Base-by-base conservation (phyloP, 352 stramenopile genomes). In the Paralagenidium karlingii region DNA sequence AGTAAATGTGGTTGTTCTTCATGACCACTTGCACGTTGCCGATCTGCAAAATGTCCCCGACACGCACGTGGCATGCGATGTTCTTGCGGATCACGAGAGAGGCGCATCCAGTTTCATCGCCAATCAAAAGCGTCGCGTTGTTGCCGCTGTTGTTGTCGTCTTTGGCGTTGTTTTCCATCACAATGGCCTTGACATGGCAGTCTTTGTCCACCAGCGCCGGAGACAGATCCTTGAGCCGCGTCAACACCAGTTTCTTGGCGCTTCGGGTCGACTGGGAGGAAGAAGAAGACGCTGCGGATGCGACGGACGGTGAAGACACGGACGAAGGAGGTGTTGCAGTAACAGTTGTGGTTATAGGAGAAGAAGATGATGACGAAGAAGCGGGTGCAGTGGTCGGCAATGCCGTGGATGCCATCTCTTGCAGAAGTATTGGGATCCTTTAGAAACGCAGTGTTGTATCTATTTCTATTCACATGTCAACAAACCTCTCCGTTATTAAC, bases 151-250 rank as follows among this genome's bases (percentile, higher is more conserved):
- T 40, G 20, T 53, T 50, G 30, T 92, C 76, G 43, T 89, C 76
- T 56, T 87, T 88, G 43, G 65, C 63, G 49, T 86, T 86, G 32
- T 53, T 75, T 46, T 92, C 79, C 57, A 92, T 66, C 40, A 84
- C 74, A 26, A 92, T 73, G 9, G 53, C 74, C 57, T 92, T 88
- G 27, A 83, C 51, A 37, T 67, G 78, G 38, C 60, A 55, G 32
- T 89, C 76, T 45, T 82, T 83, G 16, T 66, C 60, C 13, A 39
- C 48, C 38, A 84, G 54, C 16, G 56, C 41, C 8, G 76, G 76
- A 18, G 54, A 61, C 29, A 89, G 45, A n/a, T 89, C 76, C 61
- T 85, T 86, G 15, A 89, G 43, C 36, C 75, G 75, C 32, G 63
- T 51, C 29, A 81, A 65, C 39, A 46, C 45, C 34, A 68, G 40